phyloP scores from a whole-genome alignment of 495 filamentous ascomycete species.

The Staphylotrichum tortipilum region DNA sequence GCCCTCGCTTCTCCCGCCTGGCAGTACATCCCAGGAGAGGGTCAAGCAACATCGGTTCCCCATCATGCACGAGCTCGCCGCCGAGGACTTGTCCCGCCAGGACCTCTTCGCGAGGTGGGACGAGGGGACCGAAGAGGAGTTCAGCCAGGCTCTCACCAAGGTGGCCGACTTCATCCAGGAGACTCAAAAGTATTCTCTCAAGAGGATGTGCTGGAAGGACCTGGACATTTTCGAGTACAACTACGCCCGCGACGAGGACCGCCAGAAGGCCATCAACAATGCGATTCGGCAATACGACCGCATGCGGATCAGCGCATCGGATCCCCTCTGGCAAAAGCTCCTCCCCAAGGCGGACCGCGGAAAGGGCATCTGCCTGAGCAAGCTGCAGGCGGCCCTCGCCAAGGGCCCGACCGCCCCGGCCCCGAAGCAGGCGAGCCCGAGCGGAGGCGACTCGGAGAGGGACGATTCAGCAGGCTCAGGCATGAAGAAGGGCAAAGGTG shows the following conservation, averaged over 20 bases:
- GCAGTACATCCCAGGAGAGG: slow-evolving; percentile 45
- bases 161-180: slow-evolving; percentile 48
- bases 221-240: slow-evolving; percentile 73
- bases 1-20: slow-evolving; percentile 44
- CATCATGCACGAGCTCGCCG: slow-evolving; percentile 67
- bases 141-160: slow-evolving; percentile 46
- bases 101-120: slow-evolving; percentile 48
- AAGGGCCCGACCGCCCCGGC: slow-evolving; percentile 49
- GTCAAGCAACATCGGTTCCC: slow-evolving; percentile 47
- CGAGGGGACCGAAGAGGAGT: slow-evolving; percentile 48
- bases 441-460: slow-evolving; percentile 48
- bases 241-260: slow-evolving; percentile 57
- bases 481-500: slow-evolving; percentile 33
- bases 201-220: slow-evolving; percentile 68
- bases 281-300: slow-evolving; percentile 77
- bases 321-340: slow-evolving; percentile 73
- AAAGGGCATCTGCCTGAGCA: slow-evolving; percentile 72
- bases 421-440: slow-evolving; percentile 47
- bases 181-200: slow-evolving; percentile 56
- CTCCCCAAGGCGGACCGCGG: slow-evolving; percentile 66
- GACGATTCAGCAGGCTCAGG: slow-evolving; percentile 17
- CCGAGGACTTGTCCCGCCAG: slow-evolving; percentile 49
- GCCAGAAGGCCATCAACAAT: slow-evolving; percentile 72
- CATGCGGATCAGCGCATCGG: slow-evolving; percentile 59
- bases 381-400: slow-evolving; percentile 54